Conservation (phyloP, 2,329 filamentous ascomycete species). For the Calonectria crousiana region DNA sequence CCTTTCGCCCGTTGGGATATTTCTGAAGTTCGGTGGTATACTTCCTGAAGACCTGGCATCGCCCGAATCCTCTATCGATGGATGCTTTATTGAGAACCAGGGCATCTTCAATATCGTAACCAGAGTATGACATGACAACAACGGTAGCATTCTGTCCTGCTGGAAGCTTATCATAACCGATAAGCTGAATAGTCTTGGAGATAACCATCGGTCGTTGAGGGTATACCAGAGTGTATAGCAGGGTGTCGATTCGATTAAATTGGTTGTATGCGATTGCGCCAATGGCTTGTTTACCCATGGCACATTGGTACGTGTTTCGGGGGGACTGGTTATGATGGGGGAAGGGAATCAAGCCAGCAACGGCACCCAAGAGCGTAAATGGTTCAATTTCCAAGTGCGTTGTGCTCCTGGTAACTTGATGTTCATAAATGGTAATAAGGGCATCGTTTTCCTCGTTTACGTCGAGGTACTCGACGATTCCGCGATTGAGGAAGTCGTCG, state of each 20-base stretch:
- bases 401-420: conserved; percentile 83
- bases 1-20: conserved; percentile 84
- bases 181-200: conserved; percentile 94
- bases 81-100: conserved; percentile 97
- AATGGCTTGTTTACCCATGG: conserved; percentile 99
- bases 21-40: conserved; percentile 87
- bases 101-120: conserved; percentile 99
- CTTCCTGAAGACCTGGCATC: conserved; percentile 98
- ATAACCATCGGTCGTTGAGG: conserved; percentile 98
- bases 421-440: conserved; percentile 90
- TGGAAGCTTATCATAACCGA: conserved; percentile 96
- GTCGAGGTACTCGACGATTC: conserved; percentile 95
- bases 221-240: conserved; percentile 97
- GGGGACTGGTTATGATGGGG: conserved; percentile 99
- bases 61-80: conserved; percentile 92
- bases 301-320: conserved; percentile 98
- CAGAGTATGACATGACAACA: conserved; percentile 99
- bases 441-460: conserved; percentile 99
- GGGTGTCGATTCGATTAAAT: conserved; percentile 94
- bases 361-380: conserved; percentile 94
- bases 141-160: conserved; percentile 98
- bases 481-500: conserved; percentile 91
- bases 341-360: conserved; percentile 96
- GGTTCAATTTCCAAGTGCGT: conserved; percentile 98
- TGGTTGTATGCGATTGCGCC: conserved; percentile 98